A percentile compares a stretch with the other conserved stretches of the same genome.
These are phyloP conservation scores for Wilhelminamyces savonicus DNA, from an alignment of 805 yeast species.

Conservation along the genomic window DNA sequence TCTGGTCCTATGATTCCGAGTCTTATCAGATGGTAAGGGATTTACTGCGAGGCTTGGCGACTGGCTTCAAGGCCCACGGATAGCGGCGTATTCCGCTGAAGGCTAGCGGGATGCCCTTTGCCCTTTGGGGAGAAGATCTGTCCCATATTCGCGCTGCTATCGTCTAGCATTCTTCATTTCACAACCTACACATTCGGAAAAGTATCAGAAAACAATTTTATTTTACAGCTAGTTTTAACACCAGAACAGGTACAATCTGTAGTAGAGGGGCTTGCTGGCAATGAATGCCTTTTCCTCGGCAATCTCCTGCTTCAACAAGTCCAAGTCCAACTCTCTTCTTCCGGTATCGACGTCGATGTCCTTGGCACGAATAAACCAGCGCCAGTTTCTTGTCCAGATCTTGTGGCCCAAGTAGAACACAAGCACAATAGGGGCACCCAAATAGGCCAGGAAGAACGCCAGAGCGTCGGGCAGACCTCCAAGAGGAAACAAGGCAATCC, in stretches of 20 bases:
- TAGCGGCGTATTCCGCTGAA: too few relatives aligned
- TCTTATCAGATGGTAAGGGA: too few relatives aligned
- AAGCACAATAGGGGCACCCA: conserved; percentile 59
- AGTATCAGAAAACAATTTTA: too few relatives aligned
- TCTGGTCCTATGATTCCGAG: too few relatives aligned
- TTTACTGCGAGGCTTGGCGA: too few relatives aligned
- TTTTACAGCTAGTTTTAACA: too few relatives aligned
- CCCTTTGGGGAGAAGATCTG: too few relatives aligned
- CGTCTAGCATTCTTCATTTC: too few relatives aligned
- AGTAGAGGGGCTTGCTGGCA: conserved; percentile 38
- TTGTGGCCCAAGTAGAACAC: conserved; percentile 55
- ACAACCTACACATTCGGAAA: too few relatives aligned
- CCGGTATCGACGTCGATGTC: conserved; percentile 34
- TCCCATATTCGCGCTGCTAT: too few relatives aligned
- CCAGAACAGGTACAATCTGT: conserved; percentile 53
- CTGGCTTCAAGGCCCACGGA: too few relatives aligned
- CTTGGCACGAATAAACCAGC: conserved; percentile 20
- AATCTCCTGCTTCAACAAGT: conserved; percentile 41
- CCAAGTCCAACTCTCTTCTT: conserved; percentile 33
- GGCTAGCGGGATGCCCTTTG: too few relatives aligned
- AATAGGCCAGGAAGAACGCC: conserved; percentile 58
- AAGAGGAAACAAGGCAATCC: conserved; percentile 73
- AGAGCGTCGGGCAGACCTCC: conserved; percentile 46
- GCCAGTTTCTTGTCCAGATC: conserved; percentile 38
- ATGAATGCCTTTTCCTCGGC: conserved; percentile 50